Percentiles rank a stretch among this genome's conserved stretches.
Conservation (phyloP, 345 rosid genomes). For the Acer yangbiense region DNA sequence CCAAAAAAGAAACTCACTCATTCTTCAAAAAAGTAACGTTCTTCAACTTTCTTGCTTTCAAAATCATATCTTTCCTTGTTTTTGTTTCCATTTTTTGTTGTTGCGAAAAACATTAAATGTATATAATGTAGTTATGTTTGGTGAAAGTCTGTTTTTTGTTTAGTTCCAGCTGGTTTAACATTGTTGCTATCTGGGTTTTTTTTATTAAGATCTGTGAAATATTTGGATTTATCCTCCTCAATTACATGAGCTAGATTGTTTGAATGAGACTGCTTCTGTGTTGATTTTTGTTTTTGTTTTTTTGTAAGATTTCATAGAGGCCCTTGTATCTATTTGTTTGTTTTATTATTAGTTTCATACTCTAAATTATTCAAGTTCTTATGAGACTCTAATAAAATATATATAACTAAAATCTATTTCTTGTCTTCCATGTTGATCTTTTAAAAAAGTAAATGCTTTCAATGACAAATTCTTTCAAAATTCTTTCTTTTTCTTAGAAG, state of each 20-base stretch:
- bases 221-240: background rate
- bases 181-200: background rate
- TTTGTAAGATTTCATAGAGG: background rate
- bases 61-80: background rate
- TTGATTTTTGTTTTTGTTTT: constrained; percentile 16
- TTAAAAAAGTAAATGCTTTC: too few relatives aligned
- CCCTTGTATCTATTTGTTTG: background rate
- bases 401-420: background rate
- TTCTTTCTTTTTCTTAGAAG: too few relatives aligned
- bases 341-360: background rate
- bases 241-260: background rate
- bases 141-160: background rate
- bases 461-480: too few relatives aligned
- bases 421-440: constrained; percentile 5
- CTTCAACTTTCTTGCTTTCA: constrained; percentile 10
- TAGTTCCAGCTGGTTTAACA: background rate
- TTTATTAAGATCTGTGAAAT: constrained; percentile 14
- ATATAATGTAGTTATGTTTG: background rate
- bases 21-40: constrained; percentile 21
- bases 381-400: background rate
- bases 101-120: background rate
- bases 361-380: background rate
- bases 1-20: background rate
- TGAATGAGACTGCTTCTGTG: background rate
- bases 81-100: background rate